These are phyloP conservation scores for Scedosporium dehoogii DNA, from an alignment of 2,329 filamentous ascomycete species.

Conservation along the genomic window DNA sequence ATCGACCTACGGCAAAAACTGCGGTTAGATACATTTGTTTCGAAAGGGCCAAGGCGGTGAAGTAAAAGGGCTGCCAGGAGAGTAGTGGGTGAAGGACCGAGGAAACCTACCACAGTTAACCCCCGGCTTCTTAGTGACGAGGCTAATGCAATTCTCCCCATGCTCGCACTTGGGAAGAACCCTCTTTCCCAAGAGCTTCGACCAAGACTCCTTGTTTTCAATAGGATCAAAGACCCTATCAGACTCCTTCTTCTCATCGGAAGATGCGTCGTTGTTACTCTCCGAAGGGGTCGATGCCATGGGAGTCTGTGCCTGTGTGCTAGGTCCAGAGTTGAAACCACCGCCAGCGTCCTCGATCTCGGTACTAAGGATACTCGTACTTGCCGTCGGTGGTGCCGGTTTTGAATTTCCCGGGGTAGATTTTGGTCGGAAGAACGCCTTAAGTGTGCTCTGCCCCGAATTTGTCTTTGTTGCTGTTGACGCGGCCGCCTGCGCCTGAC, in stretches of 20 bases:
- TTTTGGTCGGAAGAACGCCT: constrained; percentile 70
- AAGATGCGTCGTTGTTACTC: not conserved
- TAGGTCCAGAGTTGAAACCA: not conserved
- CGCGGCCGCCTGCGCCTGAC: constrained; percentile 15
- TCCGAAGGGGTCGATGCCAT: not conserved
- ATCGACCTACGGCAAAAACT: constrained; percentile 33
- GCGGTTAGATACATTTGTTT: constrained; percentile 11
- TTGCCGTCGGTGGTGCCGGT: not conserved
- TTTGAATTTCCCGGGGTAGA: constrained; percentile 1
- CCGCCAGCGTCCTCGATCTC: not conserved
- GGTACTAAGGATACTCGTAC: not conserved
- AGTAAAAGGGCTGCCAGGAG: not conserved
- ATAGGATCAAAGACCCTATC: constrained; percentile 56
- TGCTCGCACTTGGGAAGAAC: constrained; percentile 76
- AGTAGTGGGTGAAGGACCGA: not conserved
- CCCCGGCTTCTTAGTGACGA: constrained; percentile 82
- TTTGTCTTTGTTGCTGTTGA: constrained; percentile 19
- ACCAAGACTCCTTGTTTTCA: constrained; percentile 72
- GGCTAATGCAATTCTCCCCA: constrained; percentile 71
- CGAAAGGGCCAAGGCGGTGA: not conserved
- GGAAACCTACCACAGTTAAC: constrained; percentile 56
- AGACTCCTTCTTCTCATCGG: not conserved
- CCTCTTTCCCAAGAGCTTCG: constrained; percentile 68
- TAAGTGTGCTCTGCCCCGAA: constrained; percentile 48
- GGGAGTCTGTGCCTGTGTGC: not conserved